Evolutionary conservation across 2,329 filamentous ascomycete genomes (phyloP).

Genomic region (Emergomyces pasteurianus): DNA sequence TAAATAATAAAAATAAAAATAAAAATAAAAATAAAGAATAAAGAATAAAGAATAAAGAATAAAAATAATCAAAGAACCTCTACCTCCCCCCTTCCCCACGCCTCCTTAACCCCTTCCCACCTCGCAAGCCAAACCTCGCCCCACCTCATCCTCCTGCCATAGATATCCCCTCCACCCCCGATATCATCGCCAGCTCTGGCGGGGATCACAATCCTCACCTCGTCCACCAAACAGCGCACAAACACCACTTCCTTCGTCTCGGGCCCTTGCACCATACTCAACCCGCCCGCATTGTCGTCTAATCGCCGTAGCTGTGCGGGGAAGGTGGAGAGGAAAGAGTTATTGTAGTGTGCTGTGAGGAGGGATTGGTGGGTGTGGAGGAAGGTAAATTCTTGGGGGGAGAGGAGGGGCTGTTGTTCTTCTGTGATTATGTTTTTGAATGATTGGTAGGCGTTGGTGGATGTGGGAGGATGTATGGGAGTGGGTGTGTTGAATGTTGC

Average conservation of each 20-base stretch:
- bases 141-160: slow-evolving; percentile 34
- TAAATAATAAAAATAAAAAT: too few species aligned
- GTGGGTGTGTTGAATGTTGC: slow-evolving; percentile 1
- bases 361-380: slow-evolving; percentile 74
- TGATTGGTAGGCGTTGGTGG: neutral
- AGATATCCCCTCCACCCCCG: slow-evolving; percentile 11
- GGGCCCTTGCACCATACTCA: slow-evolving; percentile 84
- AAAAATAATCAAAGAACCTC: slow-evolving; percentile 27
- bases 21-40: too few species aligned
- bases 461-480: neutral
- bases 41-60: too few species aligned
- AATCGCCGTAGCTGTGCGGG: slow-evolving; percentile 67
- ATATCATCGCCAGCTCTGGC: slow-evolving; percentile 19
- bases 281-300: slow-evolving; percentile 80
- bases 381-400: slow-evolving; percentile 66
- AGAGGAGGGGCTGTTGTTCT: slow-evolving; percentile 44
- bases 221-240: slow-evolving; percentile 45
- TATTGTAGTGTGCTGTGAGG: slow-evolving; percentile 70
- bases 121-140: slow-evolving; percentile 58
- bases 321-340: slow-evolving; percentile 74
- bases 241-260: slow-evolving; percentile 79
- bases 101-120: slow-evolving; percentile 59
- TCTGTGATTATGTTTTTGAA: slow-evolving; percentile 4
- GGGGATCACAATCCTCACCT: slow-evolving; percentile 34
- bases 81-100: slow-evolving; percentile 32